Base-by-base conservation (phyloP, 495 filamentous ascomycete genomes). In the Glarea lozoyensis region DNA sequence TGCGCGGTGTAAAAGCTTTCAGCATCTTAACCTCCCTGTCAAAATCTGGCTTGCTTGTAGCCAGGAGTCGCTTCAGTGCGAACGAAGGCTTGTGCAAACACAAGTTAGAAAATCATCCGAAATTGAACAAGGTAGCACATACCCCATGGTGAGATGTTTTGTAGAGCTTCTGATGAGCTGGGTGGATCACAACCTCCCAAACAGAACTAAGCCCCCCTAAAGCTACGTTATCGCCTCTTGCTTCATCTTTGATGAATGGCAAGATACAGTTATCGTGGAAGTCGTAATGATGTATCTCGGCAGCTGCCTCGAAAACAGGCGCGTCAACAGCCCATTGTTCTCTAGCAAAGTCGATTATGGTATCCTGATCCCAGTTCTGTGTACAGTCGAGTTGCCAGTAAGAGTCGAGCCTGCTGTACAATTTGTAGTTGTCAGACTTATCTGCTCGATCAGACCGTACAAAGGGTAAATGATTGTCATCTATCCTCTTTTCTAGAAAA, bases 21-120 rank as follows among this genome's bases (percentile, higher is more conserved):
- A 56, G 39, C 16, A 52, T 46, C 7, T 51, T 35, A 5, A 56
- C 42, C 40, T 54, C 53, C 29, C 20, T 10, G 12, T 23, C 20
- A 36, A 46, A 46, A n/a, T 40, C 18, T 7, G 4, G 12, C 19
- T 40, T 25, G 17, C 18, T 21, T 17, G 2, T 30, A 2, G 35
- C 31, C 21, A 39, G 25, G 1, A 46, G 21, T 31, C 25, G 43
- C 12, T 46, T 40, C 17, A 46, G 10, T 13, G 43, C 43, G 3
- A 46, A 22, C 10, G 21, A 19, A 13, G 38, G 38, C 7, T 29
- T 43, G 12, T 17, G 10, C 10, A 22, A 21, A 10, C 22, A 32
- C 10, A 32, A 4, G 7, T 6, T 10, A 5, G 15, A 10, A 20
- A 37, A 20, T 21, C 9, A 37, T 19, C 19, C 17, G 17, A 20